phyloP scores from a whole-genome alignment of 108 stramenopile species.

The Bacterosira constricta region DNA sequence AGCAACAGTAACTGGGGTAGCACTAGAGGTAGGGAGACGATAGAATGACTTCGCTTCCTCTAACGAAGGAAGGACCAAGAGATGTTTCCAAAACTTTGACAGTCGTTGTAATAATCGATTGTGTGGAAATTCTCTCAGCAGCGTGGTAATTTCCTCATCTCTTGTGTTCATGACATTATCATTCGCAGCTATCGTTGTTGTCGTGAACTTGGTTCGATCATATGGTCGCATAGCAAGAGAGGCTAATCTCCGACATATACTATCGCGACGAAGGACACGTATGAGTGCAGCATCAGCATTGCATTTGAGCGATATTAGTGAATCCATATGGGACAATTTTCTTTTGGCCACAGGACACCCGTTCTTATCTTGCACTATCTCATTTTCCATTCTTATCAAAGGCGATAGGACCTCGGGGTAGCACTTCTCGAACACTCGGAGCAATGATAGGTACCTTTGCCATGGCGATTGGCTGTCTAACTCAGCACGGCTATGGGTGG shows the following conservation, averaged over 20 bases:
- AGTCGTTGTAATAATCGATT: constrained; percentile 30
- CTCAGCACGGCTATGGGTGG: constrained; percentile 43
- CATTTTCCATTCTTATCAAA: neutral
- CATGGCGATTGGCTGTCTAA: constrained; percentile 31
- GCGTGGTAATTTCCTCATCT: constrained; percentile 14
- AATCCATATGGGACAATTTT: neutral
- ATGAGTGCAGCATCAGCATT: constrained; percentile 35
- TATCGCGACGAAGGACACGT: constrained; percentile 34
- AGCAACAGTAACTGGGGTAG: neutral
- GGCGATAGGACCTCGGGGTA: constrained; percentile 31
- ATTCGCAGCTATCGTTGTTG: constrained; percentile 5
- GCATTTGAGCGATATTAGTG: neutral
- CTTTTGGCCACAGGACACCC: neutral
- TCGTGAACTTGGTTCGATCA: constrained; percentile 8
- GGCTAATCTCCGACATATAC: constrained; percentile 35
- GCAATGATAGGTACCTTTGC: constrained; percentile 37
- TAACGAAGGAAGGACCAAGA: constrained; percentile 38
- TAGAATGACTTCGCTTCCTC: constrained; percentile 36
- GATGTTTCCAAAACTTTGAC: constrained; percentile 27
- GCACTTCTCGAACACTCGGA: constrained; percentile 21
- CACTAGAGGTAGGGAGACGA: constrained; percentile 1
- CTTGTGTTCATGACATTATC: neutral
- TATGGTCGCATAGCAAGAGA: constrained; percentile 54
- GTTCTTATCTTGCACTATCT: neutral
- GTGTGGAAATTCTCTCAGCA: constrained; percentile 25